Evolutionary conservation across 2,329 filamentous ascomycete genomes (phyloP).

Genomic region (Aspergillus tanneri): DNA sequence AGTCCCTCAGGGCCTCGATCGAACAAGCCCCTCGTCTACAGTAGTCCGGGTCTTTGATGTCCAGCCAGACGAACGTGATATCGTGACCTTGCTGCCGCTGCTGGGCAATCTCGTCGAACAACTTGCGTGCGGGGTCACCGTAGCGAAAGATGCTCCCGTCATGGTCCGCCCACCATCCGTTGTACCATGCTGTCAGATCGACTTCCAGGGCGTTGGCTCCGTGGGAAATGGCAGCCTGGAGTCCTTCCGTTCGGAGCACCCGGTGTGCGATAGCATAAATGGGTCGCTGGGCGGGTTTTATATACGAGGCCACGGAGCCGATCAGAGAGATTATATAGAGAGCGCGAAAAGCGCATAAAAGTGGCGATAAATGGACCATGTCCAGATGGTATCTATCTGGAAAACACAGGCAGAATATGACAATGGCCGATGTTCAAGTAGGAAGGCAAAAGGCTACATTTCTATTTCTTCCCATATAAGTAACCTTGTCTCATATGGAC

Average conservation of each 20-base stretch:
- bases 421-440: no score
- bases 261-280: conserved; percentile 45
- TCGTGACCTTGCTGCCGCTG: conserved; percentile 6
- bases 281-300: conserved; percentile 42
- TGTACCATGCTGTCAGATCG: conserved; percentile 16
- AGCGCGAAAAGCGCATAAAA: no score
- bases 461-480: no score
- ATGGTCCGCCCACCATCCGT: conserved; percentile 23
- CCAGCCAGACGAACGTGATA: conserved; percentile 23
- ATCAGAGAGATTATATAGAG: no score
- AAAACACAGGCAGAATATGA: no score
- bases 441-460: no score
- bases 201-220: conserved; percentile 25
- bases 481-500: no score
- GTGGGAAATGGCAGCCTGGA: conserved; percentile 14
- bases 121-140: conserved; percentile 3
- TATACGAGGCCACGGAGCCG: no score
- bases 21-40: conserved; percentile 12
- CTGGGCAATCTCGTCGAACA: conserved; percentile 18
- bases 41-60: conserved; percentile 23
- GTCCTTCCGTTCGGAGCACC: conserved; percentile 9
- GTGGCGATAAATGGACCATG: no score
- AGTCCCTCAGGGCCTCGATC: conserved; percentile 15
- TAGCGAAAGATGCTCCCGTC: conserved; percentile 8
- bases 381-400: no score